Conservation (phyloP, 192 early-diverging fungal species). For the Coemansia sp. region DNA sequence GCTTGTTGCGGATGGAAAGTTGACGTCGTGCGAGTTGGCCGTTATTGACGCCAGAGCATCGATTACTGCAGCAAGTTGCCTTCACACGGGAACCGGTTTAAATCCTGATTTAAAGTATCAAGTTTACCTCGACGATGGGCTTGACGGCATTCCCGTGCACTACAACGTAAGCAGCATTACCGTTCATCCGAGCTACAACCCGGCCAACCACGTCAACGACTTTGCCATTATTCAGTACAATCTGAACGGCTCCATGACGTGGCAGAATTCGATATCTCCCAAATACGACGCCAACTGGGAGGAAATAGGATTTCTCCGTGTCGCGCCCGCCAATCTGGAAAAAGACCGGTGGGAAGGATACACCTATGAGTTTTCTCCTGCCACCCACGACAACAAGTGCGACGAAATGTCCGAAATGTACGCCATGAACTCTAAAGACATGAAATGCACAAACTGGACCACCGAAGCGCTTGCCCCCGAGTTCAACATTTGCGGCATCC, state of each 20-base stretch:
- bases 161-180: conserved; percentile 5
- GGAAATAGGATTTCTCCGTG: background rate
- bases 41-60: conserved; percentile 3
- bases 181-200: conserved; percentile 7
- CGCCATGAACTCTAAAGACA: background rate
- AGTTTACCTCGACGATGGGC: conserved; percentile 10
- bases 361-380: background rate
- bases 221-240: conserved; percentile 13
- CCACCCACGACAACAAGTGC: background rate
- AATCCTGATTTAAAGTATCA: conserved; percentile 6
- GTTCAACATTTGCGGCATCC: background rate
- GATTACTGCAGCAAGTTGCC: background rate
- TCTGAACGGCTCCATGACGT: background rate
- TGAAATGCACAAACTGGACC: background rate
- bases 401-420: background rate
- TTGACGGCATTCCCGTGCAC: conserved; percentile 3
- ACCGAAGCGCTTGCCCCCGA: background rate
- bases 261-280: background rate
- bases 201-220: conserved; percentile 1
- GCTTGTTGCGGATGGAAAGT: conserved; percentile 1
- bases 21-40: conserved; percentile 12
- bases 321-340: background rate
- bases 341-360: background rate
- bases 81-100: background rate
- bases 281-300: background rate